phyloP scores from a whole-genome alignment of 1,139 yeast species.

The Yamadazyma aaseri region DNA sequence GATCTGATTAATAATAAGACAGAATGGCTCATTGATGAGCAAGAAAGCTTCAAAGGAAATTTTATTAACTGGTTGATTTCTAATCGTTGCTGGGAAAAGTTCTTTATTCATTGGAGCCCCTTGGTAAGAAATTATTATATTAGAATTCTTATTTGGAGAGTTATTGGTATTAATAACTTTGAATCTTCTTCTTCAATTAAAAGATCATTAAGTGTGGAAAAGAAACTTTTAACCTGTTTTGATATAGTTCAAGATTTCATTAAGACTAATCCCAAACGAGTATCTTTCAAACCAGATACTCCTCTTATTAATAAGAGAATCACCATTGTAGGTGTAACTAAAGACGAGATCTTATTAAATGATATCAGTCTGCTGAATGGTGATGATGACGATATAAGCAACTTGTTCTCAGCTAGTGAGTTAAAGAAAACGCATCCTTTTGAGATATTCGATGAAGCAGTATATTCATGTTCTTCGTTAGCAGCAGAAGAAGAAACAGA shows the following conservation, averaged over 20 bases:
- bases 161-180: slow-evolving; percentile 49
- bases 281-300: slow-evolving; percentile 40
- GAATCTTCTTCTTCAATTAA: slow-evolving; percentile 36
- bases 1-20: not conserved
- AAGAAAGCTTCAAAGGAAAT: slow-evolving; percentile 32
- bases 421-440: slow-evolving; percentile 57
- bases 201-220: slow-evolving; percentile 30
- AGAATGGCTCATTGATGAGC: slow-evolving; percentile 35
- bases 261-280: slow-evolving; percentile 6
- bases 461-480: slow-evolving; percentile 54
- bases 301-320: slow-evolving; percentile 54
- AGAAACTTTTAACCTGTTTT: slow-evolving; percentile 25
- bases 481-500: slow-evolving; percentile 19
- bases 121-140: slow-evolving; percentile 68
- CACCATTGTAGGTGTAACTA: slow-evolving; percentile 38
- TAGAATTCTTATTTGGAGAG: slow-evolving; percentile 67
- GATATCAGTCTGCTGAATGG: slow-evolving; percentile 8
- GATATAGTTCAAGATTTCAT: slow-evolving; percentile 19
- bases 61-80: slow-evolving; percentile 57
- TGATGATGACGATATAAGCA: slow-evolving; percentile 11
- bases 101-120: slow-evolving; percentile 80
- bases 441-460: slow-evolving; percentile 76
- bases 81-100: slow-evolving; percentile 47
- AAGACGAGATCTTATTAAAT: slow-evolving; percentile 26
- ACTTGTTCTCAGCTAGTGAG: slow-evolving; percentile 27